These are phyloP conservation scores for Beauveria caledonica DNA, from an alignment of 2,329 filamentous ascomycete species.

Conservation along the genomic window DNA sequence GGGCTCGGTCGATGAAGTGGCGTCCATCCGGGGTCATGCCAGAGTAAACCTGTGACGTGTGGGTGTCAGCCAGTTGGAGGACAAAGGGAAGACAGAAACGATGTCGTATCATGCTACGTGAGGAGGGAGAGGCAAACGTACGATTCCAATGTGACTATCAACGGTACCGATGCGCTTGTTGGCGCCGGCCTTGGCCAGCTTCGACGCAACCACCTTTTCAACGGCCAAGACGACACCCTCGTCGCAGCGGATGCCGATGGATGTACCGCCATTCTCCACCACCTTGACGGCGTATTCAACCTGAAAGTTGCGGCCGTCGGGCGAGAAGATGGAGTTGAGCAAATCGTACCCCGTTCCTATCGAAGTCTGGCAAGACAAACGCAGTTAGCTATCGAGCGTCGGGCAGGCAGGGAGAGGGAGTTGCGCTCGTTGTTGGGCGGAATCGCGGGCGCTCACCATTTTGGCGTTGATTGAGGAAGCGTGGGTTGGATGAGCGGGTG, in stretches of 20 bases:
- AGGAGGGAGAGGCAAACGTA: constrained; percentile 37
- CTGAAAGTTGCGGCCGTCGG: constrained; percentile 98
- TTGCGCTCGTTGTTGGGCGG: not conserved
- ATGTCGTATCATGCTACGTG: not conserved
- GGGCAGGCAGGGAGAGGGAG: not conserved
- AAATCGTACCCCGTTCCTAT: constrained; percentile 99
- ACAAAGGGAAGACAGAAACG: not conserved
- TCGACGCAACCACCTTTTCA: constrained; percentile 93
- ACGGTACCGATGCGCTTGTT: constrained; percentile 97
- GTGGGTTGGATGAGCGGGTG: not conserved
- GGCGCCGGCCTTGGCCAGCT: constrained; percentile 86
- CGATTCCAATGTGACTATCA: constrained; percentile 87
- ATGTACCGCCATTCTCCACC: constrained; percentile 94
- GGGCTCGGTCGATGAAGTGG: constrained; percentile 88
- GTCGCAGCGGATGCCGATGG: constrained; percentile 93
- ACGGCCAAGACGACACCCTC: constrained; percentile 93
- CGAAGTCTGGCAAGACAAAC: constrained; percentile 60
- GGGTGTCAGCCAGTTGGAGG: not conserved
- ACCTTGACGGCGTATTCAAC: constrained; percentile 98
- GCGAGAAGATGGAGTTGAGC: constrained; percentile 98
- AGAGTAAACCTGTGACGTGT: constrained; percentile 65
- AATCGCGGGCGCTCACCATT: constrained; percentile 3
- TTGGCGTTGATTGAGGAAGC: not conserved
- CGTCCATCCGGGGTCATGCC: constrained; percentile 91
- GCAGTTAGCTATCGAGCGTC: not conserved